phyloP scores from a whole-genome alignment of 2,329 filamentous ascomycete genomes.

The Orbilia javanica region DNA sequence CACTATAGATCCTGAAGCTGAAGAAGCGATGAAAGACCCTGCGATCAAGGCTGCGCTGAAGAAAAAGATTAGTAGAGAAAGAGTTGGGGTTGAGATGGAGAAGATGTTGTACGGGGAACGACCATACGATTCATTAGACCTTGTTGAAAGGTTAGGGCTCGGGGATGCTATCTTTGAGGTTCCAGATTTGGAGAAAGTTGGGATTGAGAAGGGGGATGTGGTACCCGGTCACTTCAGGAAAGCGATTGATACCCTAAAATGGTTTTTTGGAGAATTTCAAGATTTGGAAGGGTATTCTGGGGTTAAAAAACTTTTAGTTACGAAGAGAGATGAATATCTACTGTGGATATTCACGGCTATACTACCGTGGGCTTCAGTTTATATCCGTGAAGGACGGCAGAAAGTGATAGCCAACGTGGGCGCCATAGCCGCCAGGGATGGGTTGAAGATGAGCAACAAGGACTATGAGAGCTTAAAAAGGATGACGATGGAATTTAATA shows the following conservation, averaged over 20 bases:
- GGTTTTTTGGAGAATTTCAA: constrained; percentile 68
- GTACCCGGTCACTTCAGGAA: constrained; percentile 70
- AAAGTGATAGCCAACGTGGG: constrained; percentile 70
- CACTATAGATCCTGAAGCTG: constrained; percentile 77
- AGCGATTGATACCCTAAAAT: constrained; percentile 75
- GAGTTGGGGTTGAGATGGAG: constrained; percentile 86
- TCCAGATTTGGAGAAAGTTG: constrained; percentile 1
- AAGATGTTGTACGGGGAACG: constrained; percentile 84
- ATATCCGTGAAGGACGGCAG: constrained; percentile 63
- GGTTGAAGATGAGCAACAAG: constrained; percentile 83
- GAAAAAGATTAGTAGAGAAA: constrained; percentile 90
- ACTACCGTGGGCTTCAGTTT: constrained; percentile 75
- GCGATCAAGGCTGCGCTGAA: constrained; percentile 80
- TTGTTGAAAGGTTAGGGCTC: constrained; percentile 46
- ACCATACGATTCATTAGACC: constrained; percentile 55
- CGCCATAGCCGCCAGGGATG: constrained; percentile 77
- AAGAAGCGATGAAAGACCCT: constrained; percentile 80
- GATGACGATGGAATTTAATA: constrained; percentile 73
- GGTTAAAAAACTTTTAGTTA: constrained; percentile 72
- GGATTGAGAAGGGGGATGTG: constrained; percentile 37
- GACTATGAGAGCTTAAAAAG: constrained; percentile 76
- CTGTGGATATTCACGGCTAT: constrained; percentile 83
- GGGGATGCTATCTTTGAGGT: constrained; percentile 55
- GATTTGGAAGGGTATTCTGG: constrained; percentile 63
- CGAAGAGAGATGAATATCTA: constrained; percentile 76